Evolutionary conservation across 345 rosid species (phyloP).

Genomic region (Luvunga scandens): DNA sequence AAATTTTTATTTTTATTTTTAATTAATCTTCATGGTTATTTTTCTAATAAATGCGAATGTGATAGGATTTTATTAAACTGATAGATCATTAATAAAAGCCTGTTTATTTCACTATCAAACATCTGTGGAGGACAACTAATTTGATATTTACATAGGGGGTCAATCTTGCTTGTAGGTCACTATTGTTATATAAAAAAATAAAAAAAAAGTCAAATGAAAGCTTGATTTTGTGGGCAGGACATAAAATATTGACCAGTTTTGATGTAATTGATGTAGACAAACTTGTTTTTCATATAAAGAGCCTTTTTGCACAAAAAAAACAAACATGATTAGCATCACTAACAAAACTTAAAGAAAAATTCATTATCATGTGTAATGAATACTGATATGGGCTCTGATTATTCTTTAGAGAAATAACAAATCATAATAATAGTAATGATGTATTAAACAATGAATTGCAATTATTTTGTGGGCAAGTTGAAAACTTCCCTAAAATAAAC

Average conservation of each 20-base stretch:
- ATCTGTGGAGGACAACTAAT: no score
- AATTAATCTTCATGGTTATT: no score
- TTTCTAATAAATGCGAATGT: no score
- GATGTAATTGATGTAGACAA: background rate
- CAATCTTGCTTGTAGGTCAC: background rate
- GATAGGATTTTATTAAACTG: no score
- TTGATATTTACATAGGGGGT: no score
- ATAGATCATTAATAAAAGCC: no score
- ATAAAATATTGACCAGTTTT: background rate
- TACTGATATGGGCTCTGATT: background rate
- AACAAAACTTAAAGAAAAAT: background rate
- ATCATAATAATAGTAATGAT: background rate
- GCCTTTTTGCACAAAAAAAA: background rate
- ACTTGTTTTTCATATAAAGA: background rate
- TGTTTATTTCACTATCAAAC: no score
- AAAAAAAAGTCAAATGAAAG: background rate
- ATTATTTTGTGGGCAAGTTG: background rate
- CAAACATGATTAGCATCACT: background rate
- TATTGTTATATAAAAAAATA: background rate
- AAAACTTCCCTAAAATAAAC: background rate
- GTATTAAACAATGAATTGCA: background rate
- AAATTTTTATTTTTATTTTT: no score
- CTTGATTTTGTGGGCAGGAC: background rate
- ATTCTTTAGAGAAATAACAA: background rate
- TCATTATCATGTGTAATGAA: background rate